These are phyloP conservation scores for Hygrophorus pudorinus DNA, from an alignment of 768 basidiomycete species.

Conservation along the genomic window DNA sequence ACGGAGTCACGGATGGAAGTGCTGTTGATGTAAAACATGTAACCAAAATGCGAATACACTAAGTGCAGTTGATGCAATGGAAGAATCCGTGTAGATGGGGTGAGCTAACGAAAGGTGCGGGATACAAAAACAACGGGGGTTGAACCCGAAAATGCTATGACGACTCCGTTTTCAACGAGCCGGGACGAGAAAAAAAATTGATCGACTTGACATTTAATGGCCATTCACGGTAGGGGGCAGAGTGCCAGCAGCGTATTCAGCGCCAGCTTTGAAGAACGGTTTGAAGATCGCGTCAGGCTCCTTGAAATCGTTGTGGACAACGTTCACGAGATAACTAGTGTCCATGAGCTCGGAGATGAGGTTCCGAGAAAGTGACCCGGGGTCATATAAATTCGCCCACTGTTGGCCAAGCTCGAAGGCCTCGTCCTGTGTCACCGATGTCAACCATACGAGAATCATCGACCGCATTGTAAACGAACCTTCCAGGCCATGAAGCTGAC, in stretches of 20 bases:
- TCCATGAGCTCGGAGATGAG: constrained; percentile 76
- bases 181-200: constrained; percentile 10
- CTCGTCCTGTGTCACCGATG: constrained; percentile 54
- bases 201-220: constrained; percentile 17
- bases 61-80: constrained; percentile 1
- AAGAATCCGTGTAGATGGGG: constrained; percentile 9
- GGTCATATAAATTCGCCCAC: constrained; percentile 84
- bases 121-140: constrained; percentile 58
- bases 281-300: constrained; percentile 74
- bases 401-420: constrained; percentile 87
- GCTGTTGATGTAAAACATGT: constrained; percentile 1
- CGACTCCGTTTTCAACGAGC: constrained; percentile 8
- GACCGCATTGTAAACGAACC: constrained; percentile 29
- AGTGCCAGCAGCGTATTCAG: constrained; percentile 38
- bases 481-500: constrained; percentile 99
- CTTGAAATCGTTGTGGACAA: constrained; percentile 95
- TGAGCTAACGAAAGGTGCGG: constrained; percentile 6
- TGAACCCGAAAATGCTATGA: constrained; percentile 62
- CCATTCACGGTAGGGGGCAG: constrained; percentile 32
- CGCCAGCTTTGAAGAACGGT: constrained; percentile 74
- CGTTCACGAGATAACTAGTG: constrained; percentile 78
- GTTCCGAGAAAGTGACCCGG: constrained; percentile 62
- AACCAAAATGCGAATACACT: background rate
- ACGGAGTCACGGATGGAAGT: background rate
- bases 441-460: background rate